phyloP scores from a whole-genome alignment of 495 filamentous ascomycete species.

The Hypoxylon fragiforme region DNA sequence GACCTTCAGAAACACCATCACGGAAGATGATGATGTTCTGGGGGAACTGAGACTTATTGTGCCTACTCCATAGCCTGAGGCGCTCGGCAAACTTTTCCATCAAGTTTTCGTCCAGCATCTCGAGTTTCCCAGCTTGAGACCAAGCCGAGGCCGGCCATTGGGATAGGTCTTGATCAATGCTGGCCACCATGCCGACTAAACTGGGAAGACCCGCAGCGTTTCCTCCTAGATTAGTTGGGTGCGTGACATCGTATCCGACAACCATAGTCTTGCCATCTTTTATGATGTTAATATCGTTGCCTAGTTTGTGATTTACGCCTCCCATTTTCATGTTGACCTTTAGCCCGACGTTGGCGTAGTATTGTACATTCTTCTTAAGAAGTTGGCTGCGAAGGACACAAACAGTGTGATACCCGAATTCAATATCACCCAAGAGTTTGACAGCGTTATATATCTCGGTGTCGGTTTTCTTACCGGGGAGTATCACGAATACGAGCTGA shows the following conservation, averaged over 20 bases:
- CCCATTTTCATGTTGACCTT: constrained; percentile 89
- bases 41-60: constrained; percentile 58
- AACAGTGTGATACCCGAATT: constrained; percentile 66
- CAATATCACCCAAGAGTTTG: constrained; percentile 68
- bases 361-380: constrained; percentile 46
- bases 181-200: constrained; percentile 76
- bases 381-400: constrained; percentile 61
- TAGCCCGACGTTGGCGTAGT: constrained; percentile 73
- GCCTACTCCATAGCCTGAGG: constrained; percentile 60
- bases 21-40: constrained; percentile 83
- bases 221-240: constrained; percentile 73
- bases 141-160: constrained; percentile 72
- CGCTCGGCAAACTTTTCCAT: constrained; percentile 60
- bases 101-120: constrained; percentile 62
- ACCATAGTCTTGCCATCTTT: constrained; percentile 68
- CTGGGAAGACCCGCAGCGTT: constrained; percentile 58
- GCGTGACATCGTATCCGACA: constrained; percentile 84
- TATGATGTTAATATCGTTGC: constrained; percentile 56
- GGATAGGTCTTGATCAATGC: constrained; percentile 59
- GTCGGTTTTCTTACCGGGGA: constrained; percentile 52
- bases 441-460: constrained; percentile 63
- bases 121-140: constrained; percentile 58
- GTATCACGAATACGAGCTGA: constrained; percentile 64
- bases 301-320: constrained; percentile 71
- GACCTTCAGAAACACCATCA: constrained; percentile 88